Evolutionary conservation across 495 filamentous ascomycete species (phyloP).

Genomic region (Annulohypoxylon maeteangense): DNA sequence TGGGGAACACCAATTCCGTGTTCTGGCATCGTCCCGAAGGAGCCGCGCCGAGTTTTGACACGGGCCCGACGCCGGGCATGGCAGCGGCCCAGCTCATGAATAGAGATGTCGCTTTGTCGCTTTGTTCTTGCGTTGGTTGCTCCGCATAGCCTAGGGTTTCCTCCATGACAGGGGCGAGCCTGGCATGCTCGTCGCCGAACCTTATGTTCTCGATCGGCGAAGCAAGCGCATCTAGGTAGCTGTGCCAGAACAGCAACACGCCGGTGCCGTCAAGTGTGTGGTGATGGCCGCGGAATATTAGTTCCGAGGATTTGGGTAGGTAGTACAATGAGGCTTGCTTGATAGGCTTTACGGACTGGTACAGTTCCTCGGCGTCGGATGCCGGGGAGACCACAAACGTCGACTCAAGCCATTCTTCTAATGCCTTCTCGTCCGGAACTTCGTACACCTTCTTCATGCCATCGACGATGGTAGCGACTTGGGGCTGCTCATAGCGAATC

Average conservation of each 20-base stretch:
- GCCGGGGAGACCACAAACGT: slow-evolving; percentile 45
- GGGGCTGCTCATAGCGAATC: slow-evolving; percentile 45
- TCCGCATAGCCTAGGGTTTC: slow-evolving; percentile 23
- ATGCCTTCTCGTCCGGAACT: slow-evolving; percentile 32
- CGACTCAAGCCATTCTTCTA: slow-evolving; percentile 40
- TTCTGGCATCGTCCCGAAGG: slow-evolving; percentile 24
- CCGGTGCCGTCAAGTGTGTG: slow-evolving; percentile 31
- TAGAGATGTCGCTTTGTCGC: slow-evolving; percentile 19
- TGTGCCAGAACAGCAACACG: slow-evolving; percentile 32
- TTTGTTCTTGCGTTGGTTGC: slow-evolving; percentile 25
- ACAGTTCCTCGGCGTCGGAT: slow-evolving; percentile 35
- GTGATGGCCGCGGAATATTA: slow-evolving; percentile 35
- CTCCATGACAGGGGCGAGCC: slow-evolving; percentile 30
- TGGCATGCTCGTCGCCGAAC: slow-evolving; percentile 34
- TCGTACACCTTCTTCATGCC: slow-evolving; percentile 44
- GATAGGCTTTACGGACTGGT: slow-evolving; percentile 17
- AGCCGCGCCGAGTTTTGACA: slow-evolving; percentile 21
- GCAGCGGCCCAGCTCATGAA: slow-evolving; percentile 32
- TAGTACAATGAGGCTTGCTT: slow-evolving; percentile 46
- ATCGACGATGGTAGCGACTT: slow-evolving; percentile 38
- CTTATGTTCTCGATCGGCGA: slow-evolving; percentile 21
- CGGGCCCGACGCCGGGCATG: slow-evolving; percentile 33
- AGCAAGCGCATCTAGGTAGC: slow-evolving; percentile 18
- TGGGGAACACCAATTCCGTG: slow-evolving; percentile 27
- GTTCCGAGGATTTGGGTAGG: slow-evolving; percentile 40